Evolutionary conservation across 345 rosid genomes (phyloP).

Genomic region (Populus alba): DNA sequence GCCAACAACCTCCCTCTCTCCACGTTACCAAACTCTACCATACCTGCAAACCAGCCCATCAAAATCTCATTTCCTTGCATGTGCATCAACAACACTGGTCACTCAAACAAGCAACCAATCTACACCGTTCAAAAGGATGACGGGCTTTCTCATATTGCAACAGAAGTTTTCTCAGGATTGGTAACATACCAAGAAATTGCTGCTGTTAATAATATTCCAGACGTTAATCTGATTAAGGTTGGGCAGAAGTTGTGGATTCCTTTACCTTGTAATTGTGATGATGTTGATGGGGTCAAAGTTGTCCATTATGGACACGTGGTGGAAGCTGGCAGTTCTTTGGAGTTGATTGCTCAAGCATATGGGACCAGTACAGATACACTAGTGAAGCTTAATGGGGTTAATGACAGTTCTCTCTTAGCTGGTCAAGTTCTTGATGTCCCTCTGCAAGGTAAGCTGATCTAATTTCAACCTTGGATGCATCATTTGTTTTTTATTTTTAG

Average conservation of each 20-base stretch:
- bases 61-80: slow-evolving; percentile 25
- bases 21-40: slow-evolving; percentile 13
- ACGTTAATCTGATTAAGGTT: background rate
- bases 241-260: slow-evolving; percentile 29
- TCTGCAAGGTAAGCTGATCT: slow-evolving; percentile 15
- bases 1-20: slow-evolving; percentile 26
- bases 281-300: slow-evolving; percentile 15
- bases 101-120: slow-evolving; percentile 18
- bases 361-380: slow-evolving; percentile 14
- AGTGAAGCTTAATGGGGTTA: slow-evolving; percentile 14
- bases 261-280: slow-evolving; percentile 32
- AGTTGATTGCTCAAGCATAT: slow-evolving; percentile 10
- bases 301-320: slow-evolving; percentile 32
- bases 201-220: slow-evolving; percentile 1
- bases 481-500: background rate
- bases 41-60: slow-evolving; percentile 12
- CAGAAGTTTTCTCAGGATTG: slow-evolving; percentile 18
- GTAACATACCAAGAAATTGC: slow-evolving; percentile 15
- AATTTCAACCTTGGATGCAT: background rate
- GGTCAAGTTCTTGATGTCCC: slow-evolving; percentile 37
- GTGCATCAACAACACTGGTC: slow-evolving; percentile 23
- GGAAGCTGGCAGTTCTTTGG: slow-evolving; percentile 19
- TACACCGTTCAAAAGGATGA: slow-evolving; percentile 16
- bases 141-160: slow-evolving; percentile 18
- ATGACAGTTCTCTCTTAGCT: slow-evolving; percentile 11